phyloP scores from a whole-genome alignment of 495 filamentous ascomycete species.

The Aspergillus affinis region DNA sequence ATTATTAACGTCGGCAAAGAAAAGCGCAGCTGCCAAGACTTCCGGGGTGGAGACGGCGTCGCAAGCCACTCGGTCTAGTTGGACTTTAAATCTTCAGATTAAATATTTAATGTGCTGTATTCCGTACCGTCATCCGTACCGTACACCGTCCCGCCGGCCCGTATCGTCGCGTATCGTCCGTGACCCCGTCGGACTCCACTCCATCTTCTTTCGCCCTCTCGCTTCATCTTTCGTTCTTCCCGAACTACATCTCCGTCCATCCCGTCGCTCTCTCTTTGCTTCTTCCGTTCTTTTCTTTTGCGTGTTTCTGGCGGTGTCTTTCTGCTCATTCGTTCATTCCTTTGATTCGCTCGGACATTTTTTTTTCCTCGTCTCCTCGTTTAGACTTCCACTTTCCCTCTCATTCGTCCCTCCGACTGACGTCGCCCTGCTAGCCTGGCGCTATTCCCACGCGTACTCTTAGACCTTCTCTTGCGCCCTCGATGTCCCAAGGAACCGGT shows the following conservation, averaged over 20 bases:
- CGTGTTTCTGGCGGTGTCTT: background rate
- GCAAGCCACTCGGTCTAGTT: background rate
- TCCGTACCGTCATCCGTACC: too few species aligned
- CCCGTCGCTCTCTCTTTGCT: background rate
- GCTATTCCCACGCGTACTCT: constrained; percentile 11
- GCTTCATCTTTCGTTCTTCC: constrained; percentile 9
- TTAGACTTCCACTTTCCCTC: background rate
- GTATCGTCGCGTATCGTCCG: background rate
- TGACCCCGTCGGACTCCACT: too few species aligned
- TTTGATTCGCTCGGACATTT: background rate
- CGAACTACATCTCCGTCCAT: constrained; percentile 5
- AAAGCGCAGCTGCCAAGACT: background rate
- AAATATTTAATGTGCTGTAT: too few species aligned
- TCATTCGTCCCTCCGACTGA: constrained; percentile 11
- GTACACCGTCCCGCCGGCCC: background rate
- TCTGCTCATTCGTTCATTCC: background rate
- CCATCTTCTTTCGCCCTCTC: background rate
- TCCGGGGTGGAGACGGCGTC: constrained; percentile 2
- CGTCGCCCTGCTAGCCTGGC: constrained; percentile 15
- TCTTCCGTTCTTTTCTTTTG: background rate
- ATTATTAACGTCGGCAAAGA: too few species aligned
- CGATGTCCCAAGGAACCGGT: constrained; percentile 16
- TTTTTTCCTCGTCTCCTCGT: background rate
- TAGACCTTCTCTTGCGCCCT: constrained; percentile 16
- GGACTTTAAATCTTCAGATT: too few species aligned